Evolutionary conservation across 2,329 filamentous ascomycete genomes (phyloP), one percentile per base, ranked within the genome.

Genomic region (Paracamarosporium sp.): DNA sequence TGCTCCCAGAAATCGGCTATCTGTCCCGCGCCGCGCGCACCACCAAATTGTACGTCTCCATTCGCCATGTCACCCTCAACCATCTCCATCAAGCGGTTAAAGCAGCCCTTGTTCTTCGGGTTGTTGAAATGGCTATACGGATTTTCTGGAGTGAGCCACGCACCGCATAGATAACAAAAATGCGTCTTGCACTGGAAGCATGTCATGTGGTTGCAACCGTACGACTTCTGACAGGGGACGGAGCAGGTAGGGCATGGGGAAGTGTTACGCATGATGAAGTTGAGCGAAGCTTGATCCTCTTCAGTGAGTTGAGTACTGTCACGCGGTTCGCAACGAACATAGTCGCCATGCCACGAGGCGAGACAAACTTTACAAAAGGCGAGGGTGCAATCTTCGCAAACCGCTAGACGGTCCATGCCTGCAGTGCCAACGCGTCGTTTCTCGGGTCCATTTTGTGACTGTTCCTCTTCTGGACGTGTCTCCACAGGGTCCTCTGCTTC

Each of bases 201-300:
- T 48, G 89, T 91, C 93, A 98, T 98, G 77, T 97, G 93, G 76
- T 97, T 97, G 82, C 95, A 99, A 36, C 95, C 95, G 71, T 91
- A 88, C 1, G 90, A 92, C 81, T 99, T 99, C 74, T 97, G 92
- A 22, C 89, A 90, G 0, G 92, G 92, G 1, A 90, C 89, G 28
- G 83, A 87, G 78, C 95, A 99, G 4, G 92, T 94, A 11, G 95
- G 93, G 72, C 95, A 99, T 1, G 90, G 88, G 11, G 92, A 92
- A 0, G 93, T 96, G 78, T 97, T 88, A 60, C 87, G 79, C 47
- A 86, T 83, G 66, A 99, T 83, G 73, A 96, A 99, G 56, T 95
- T 90, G 62, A 95, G 83, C 2, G 91, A 93, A 0, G 92, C 92
- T 71, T 92, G 88, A 66, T 97, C 93, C 73, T 97, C 93, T 59